phyloP scores from a whole-genome alignment of 495 filamentous ascomycete genomes.

The Podospora didyma region DNA sequence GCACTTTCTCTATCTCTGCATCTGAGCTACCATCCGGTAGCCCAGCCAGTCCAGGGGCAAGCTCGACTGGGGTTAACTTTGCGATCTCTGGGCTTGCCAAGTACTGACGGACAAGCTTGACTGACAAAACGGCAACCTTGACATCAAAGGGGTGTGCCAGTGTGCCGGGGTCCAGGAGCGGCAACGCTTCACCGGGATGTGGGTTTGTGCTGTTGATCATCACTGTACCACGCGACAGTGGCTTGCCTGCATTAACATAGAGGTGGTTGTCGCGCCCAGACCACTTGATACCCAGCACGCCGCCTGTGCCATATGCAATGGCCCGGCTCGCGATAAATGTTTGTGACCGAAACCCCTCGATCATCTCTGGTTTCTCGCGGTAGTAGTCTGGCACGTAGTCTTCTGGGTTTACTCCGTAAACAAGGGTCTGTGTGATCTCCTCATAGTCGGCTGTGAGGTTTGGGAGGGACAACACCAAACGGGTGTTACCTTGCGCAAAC shows the following conservation, averaged over 20 bases:
- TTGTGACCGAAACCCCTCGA: conserved; percentile 28
- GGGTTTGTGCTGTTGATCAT: conserved; percentile 31
- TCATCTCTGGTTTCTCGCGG: conserved; percentile 5
- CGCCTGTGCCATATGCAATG: conserved; percentile 5
- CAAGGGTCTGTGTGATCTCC: conserved; percentile 13
- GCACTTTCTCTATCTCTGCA: conserved; percentile 13
- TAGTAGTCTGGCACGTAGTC: conserved; percentile 26
- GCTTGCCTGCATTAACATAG: conserved; percentile 18
- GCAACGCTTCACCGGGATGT: conserved; percentile 12
- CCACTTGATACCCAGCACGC: conserved; percentile 24
- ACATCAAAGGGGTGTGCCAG: conserved; percentile 30
- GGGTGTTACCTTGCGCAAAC: conserved; percentile 21
- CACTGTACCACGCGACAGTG: conserved; percentile 36
- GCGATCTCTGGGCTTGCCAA: conserved; percentile 29
- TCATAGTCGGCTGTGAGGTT: conserved; percentile 17
- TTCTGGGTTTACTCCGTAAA: conserved; percentile 20
- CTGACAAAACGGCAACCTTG: conserved; percentile 12
- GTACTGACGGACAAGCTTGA: conserved; percentile 25
- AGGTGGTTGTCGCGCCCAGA: conserved; percentile 26
- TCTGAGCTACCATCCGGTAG: conserved; percentile 3
- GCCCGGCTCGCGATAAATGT: conserved; percentile 22
- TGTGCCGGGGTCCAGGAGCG: conserved; percentile 24
- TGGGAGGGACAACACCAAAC: conserved; percentile 25
- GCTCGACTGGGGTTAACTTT: conserved; percentile 29
- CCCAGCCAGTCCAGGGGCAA: conserved; percentile 8